A percentile compares a stretch with the other conserved stretches of the same genome.
Evolutionary conservation across 169 alveolate genomes (phyloP).

Genomic region (Eimeria tenella): DNA sequence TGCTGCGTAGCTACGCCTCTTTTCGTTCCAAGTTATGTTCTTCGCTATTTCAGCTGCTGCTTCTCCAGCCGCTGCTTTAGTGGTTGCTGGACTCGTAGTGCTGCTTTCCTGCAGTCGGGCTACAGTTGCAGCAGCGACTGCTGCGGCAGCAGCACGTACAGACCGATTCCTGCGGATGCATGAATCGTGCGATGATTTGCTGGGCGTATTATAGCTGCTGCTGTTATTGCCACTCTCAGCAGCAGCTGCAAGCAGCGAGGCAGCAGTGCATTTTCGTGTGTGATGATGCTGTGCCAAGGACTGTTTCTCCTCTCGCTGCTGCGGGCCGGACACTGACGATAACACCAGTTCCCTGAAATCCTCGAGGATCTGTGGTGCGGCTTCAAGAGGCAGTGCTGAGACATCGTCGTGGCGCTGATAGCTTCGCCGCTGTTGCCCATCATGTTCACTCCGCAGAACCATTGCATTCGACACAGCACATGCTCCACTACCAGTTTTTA

Average conservation of each 20-base stretch:
- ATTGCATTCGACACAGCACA: background rate
- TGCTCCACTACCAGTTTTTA: background rate
- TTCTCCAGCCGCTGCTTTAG: slow-evolving; percentile 22
- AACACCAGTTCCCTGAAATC: slow-evolving; percentile 33
- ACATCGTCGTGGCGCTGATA: slow-evolving; percentile 10
- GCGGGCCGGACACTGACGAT: slow-evolving; percentile 18
- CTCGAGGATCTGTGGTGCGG: slow-evolving; percentile 47
- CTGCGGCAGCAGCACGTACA: slow-evolving; percentile 56
- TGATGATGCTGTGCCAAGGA: background rate
- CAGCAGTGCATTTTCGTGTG: background rate
- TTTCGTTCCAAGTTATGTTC: slow-evolving; percentile 65
- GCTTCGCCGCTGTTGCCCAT: background rate
- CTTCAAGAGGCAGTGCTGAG: slow-evolving; percentile 41
- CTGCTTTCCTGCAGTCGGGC: slow-evolving; percentile 37
- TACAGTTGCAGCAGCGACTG: slow-evolving; percentile 64
- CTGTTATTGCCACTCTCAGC: slow-evolving; percentile 1
- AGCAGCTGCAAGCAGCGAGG: slow-evolving; percentile 24
- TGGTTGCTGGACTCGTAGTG: background rate
- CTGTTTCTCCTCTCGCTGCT: background rate
- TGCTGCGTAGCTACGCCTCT: slow-evolving; percentile 66
- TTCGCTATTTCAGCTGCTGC: slow-evolving; percentile 64
- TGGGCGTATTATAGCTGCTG: slow-evolving; percentile 52
- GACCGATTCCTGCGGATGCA: slow-evolving; percentile 37
- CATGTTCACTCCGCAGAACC: background rate
- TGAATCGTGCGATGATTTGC: slow-evolving; percentile 66